phyloP scores from a whole-genome alignment of 345 rosid genomes.

The Pistacia atlantica region DNA sequence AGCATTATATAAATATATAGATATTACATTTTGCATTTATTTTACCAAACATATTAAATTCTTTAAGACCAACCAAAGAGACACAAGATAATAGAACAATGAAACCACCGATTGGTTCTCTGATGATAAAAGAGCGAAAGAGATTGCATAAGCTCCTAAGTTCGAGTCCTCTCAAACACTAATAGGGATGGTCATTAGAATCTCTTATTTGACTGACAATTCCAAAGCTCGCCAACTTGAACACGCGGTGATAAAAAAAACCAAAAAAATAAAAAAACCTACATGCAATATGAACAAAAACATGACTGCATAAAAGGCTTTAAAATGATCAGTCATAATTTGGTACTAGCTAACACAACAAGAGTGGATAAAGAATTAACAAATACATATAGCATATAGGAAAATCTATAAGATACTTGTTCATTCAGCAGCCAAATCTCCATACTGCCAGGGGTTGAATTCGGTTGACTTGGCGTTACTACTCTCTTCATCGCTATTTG shows the following conservation, averaged over 20 bases:
- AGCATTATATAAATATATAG: too few relatives aligned
- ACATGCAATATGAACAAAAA: not conserved
- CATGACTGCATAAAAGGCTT: not conserved
- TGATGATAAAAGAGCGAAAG: too few relatives aligned
- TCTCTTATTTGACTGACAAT: not conserved
- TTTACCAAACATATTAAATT: too few relatives aligned
- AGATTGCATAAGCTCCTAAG: too few relatives aligned
- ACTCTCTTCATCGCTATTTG: conserved; percentile 37
- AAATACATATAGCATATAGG: conserved; percentile 12
- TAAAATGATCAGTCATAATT: not conserved
- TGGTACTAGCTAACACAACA: not conserved
- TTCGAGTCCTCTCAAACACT: too few relatives aligned
- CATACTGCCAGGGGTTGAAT: conserved; percentile 81
- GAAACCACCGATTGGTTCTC: too few relatives aligned
- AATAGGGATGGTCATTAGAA: too few relatives aligned
- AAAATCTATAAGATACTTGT: not conserved
- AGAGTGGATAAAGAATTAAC: not conserved
- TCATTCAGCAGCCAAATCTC: conserved; percentile 35
- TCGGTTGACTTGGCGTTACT: conserved; percentile 39
- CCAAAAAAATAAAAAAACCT: not conserved
- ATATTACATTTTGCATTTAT: too few relatives aligned
- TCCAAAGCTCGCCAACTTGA: too few relatives aligned
- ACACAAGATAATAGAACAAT: too few relatives aligned
- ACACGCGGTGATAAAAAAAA: too few relatives aligned
- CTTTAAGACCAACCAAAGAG: too few relatives aligned